Base-by-base conservation (phyloP, 805 yeast genomes). In the Komagataella populi region DNA sequence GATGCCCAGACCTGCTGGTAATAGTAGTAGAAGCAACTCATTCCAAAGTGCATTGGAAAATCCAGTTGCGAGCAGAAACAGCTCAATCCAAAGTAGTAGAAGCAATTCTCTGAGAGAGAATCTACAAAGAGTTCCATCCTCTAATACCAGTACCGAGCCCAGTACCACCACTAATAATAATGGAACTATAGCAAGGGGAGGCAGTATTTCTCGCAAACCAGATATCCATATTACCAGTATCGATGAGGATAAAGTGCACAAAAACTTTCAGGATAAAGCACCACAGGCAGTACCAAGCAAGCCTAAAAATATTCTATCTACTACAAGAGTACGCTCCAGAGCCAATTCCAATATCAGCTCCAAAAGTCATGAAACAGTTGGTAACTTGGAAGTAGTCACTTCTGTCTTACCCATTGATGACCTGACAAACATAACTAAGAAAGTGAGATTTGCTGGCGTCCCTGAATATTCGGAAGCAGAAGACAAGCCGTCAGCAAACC, bases 381-480 rank as follows among this genome's bases (percentile, higher is more conserved):
- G 39, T 30, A 30, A 30, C 4, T 30, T 30, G 39, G 39, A 30
- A 10, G 39, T 30, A 12, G 39, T 30, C n/a, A 30, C 10, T 10
- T 30, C 39, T 30, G 14, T 30, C 14, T 8, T 30, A 6, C 14
- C 39, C 14, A 8, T 5, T 30, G 39, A 30, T 30, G 39, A 8
- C 14, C 39, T 8, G 14, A 30, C 39, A 14, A 44, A 17, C 6
- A 14, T 47, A 12, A 47, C n/a, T 23, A 77, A 75, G 55, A 74
- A 66, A 55, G 82, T 78, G 8, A 59, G 83, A 36, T 78, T 78
- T 54, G 64, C 64, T 4, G 82, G 81, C 0, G 81, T 78, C 4
- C 70, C 76, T 1, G 74, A 70, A 49, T 78, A 75, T 52, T 58
- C 71, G 2, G 77, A 71, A 39, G 77, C 71, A 6, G 83, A 78